Conservation (phyloP, 140 eudicot genomes). For the Oenanthe javanica region DNA sequence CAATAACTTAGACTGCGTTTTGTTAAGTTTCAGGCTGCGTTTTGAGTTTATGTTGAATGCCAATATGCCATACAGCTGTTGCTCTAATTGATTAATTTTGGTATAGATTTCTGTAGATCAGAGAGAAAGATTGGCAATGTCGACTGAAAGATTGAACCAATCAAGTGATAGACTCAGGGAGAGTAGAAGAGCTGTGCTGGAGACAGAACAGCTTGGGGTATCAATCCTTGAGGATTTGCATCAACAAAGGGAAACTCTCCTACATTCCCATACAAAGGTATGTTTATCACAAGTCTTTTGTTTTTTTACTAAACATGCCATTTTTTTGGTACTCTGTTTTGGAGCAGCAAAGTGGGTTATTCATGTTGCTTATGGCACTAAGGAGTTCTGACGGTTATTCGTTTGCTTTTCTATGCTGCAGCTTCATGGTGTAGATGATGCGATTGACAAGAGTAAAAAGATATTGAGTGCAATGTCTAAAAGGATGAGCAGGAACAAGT, state of each 20-base stretch:
- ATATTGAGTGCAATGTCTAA: conserved; percentile 77
- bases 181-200: conserved; percentile 47
- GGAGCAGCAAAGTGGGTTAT: neutral
- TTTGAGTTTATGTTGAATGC: neutral
- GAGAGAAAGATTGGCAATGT: conserved; percentile 38
- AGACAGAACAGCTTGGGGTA: conserved; percentile 51
- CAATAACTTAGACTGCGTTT: neutral
- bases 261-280: conserved; percentile 54
- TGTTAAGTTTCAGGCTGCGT: neutral
- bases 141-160: conserved; percentile 48
- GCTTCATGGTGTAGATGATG: conserved; percentile 94
- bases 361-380: neutral
- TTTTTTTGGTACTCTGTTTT: neutral
- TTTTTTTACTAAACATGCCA: neutral
- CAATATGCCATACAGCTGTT: neutral
- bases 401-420: conserved; percentile 22
- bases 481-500: conserved; percentile 81
- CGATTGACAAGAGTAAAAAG: conserved; percentile 89
- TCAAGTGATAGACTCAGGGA: conserved; percentile 46
- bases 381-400: neutral
- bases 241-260: conserved; percentile 50
- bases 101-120: conserved; percentile 57
- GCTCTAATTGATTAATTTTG: conserved; percentile 9
- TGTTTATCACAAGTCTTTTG: neutral
- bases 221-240: conserved; percentile 55